Conservation (phyloP, 2,329 filamentous ascomycete genomes). For the Fusarium sambucinum region DNA sequence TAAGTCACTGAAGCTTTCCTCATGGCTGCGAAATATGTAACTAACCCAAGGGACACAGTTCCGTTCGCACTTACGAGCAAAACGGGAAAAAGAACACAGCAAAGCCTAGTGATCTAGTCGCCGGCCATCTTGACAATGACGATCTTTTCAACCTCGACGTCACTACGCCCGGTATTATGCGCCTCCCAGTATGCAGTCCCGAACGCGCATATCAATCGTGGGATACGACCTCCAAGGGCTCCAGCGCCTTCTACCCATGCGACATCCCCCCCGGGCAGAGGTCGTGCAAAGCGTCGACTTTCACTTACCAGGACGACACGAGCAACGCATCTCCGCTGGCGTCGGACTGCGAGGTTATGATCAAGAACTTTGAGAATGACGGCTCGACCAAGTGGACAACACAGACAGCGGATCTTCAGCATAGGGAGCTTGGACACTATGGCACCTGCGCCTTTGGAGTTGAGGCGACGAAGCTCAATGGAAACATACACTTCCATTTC, state of each 20-base stretch:
- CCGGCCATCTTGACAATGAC: not conserved
- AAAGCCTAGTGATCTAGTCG: not conserved
- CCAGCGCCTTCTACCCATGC: not conserved
- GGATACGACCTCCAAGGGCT: not conserved
- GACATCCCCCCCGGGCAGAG: not conserved
- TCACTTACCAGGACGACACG: not conserved
- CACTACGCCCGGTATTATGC: not conserved
- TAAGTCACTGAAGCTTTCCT: not conserved
- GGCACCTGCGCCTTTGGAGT: slow-evolving; percentile 5
- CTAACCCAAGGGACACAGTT: not conserved
- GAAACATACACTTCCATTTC: not conserved
- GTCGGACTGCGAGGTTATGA: not conserved
- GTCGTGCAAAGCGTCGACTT: not conserved
- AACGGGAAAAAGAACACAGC: not conserved
- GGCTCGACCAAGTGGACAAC: not conserved
- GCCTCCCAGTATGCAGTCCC: not conserved
- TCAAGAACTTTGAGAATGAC: not conserved
- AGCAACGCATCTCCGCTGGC: not conserved
- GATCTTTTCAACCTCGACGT: not conserved
- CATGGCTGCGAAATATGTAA: not conserved
- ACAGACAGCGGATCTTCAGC: not conserved
- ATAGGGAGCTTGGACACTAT: not conserved
- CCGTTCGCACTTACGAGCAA: not conserved
- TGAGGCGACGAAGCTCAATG: not conserved
- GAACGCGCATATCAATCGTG: slow-evolving; percentile 1